Evolutionary conservation across 148 eudicot genomes (phyloP).

Genomic region (Gaultheria prostrata): DNA sequence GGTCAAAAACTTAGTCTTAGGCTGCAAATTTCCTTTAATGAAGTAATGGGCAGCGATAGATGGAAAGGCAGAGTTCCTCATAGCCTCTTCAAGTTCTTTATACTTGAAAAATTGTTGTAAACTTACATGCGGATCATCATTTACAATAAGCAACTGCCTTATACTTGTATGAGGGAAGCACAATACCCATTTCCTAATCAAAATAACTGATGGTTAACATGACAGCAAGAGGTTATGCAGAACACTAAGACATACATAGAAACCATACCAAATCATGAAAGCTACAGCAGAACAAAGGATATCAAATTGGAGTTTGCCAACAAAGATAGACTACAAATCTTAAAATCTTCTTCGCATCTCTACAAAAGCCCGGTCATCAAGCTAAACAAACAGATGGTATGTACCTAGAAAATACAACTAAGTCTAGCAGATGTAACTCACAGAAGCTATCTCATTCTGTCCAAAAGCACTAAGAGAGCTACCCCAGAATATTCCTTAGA

Average conservation of each 20-base stretch:
- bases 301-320: not conserved
- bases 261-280: not conserved
- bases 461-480: not conserved
- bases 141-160: conserved; percentile 4
- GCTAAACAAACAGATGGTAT: conserved; percentile 9
- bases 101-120: not conserved
- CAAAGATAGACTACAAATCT: conserved; percentile 9
- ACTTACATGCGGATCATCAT: not conserved
- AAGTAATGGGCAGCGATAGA: not conserved
- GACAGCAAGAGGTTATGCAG: not conserved
- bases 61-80: not conserved
- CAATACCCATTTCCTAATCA: not conserved
- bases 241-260: not conserved
- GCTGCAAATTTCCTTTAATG: not conserved
- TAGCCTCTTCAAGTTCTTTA: not conserved
- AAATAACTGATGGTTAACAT: not conserved
- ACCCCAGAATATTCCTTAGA: not conserved
- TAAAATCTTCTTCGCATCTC: conserved; percentile 12
- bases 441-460: conserved; percentile 1
- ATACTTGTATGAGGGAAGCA: not conserved
- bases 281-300: conserved; percentile 6
- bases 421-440: conserved; percentile 10
- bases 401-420: conserved; percentile 22
- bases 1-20: not conserved
- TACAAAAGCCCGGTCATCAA: conserved; percentile 15